These are phyloP conservation scores for Trichocladium antarcticum DNA, from an alignment of 495 filamentous ascomycete species.

Conservation along the genomic window DNA sequence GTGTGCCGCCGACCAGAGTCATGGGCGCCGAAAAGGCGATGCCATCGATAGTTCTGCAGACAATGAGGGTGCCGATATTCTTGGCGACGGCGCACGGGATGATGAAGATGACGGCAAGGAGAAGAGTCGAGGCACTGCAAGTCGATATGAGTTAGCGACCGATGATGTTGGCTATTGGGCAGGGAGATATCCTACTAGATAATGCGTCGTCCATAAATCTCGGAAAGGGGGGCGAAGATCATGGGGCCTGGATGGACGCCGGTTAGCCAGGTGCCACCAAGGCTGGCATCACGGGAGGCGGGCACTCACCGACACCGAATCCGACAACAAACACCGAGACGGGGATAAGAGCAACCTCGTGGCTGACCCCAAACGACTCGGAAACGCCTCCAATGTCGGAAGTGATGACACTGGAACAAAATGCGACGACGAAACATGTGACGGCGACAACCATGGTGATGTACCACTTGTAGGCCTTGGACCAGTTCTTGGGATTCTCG, in stretches of 20 bases:
- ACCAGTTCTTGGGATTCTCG: conserved; percentile 61
- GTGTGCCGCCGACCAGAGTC: conserved; percentile 68
- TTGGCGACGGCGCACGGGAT: conserved; percentile 66
- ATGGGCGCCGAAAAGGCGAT: conserved; percentile 77
- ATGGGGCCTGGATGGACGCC: conserved; percentile 42
- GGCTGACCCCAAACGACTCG: conserved; percentile 49
- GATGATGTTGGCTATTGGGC: not conserved
- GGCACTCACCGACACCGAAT: conserved; percentile 52
- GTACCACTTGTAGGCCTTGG: conserved; percentile 53
- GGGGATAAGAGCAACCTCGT: conserved; percentile 54
- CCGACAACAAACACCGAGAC: conserved; percentile 70
- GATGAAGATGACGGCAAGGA: conserved; percentile 60
- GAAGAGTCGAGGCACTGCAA: conserved; percentile 39
- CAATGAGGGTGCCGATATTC: conserved; percentile 64
- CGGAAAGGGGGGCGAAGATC: conserved; percentile 67
- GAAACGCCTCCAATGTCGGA: conserved; percentile 52
- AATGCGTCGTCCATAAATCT: conserved; percentile 55
- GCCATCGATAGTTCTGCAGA: conserved; percentile 62
- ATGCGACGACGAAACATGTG: conserved; percentile 56
- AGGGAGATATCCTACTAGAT: conserved; percentile 42
- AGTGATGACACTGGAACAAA: conserved; percentile 55
- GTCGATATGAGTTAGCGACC: conserved; percentile 1
- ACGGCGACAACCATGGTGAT: conserved; percentile 55
- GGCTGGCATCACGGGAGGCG: too few species aligned
- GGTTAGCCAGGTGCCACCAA: not conserved